A percentile compares a stretch with the other conserved stretches of the same genome.
phyloP scores from a whole-genome alignment of 2,329 filamentous ascomycete species.

The Talaromyces marneffei region DNA sequence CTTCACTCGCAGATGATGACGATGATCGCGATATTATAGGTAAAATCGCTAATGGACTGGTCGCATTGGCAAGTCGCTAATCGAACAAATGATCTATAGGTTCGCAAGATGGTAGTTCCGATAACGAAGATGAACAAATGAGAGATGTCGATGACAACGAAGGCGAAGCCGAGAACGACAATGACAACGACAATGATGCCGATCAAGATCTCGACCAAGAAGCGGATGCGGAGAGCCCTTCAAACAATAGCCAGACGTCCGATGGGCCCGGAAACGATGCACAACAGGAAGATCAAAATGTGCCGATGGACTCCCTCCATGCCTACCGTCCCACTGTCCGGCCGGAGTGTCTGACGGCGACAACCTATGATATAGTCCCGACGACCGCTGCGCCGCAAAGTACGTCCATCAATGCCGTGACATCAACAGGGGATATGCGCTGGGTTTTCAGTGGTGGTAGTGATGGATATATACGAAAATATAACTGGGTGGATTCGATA shows the following conservation, averaged over 20 bases:
- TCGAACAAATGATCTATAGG: constrained; percentile 21
- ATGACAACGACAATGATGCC: constrained; percentile 30
- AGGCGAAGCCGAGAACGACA: constrained; percentile 31
- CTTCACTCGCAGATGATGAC: constrained; percentile 27
- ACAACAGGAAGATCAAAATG: constrained; percentile 42
- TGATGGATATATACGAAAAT: constrained; percentile 94
- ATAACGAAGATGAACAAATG: constrained; percentile 46
- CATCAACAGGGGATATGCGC: constrained; percentile 85
- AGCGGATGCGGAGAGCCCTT: constrained; percentile 35
- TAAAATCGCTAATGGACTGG: background rate
- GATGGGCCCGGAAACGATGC: constrained; percentile 30
- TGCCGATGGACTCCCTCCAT: constrained; percentile 30
- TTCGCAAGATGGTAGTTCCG: constrained; percentile 46
- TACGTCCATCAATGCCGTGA: constrained; percentile 89
- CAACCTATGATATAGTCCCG: constrained; percentile 87
- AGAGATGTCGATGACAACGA: constrained; percentile 30
- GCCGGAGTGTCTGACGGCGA: constrained; percentile 70
- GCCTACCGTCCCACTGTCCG: constrained; percentile 60
- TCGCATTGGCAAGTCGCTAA: background rate
- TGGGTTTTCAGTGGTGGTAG: constrained; percentile 93
- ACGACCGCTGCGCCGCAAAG: constrained; percentile 95
- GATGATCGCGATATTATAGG: constrained; percentile 17
- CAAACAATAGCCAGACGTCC: constrained; percentile 37
- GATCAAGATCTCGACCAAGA: constrained; percentile 31
- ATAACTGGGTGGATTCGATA: constrained; percentile 89